Percentiles rank a stretch among this genome's conserved stretches.
Evolutionary conservation across 202 grass and related monocot species (phyloP).

Genomic region (Cymbopogon flexuosus): DNA sequence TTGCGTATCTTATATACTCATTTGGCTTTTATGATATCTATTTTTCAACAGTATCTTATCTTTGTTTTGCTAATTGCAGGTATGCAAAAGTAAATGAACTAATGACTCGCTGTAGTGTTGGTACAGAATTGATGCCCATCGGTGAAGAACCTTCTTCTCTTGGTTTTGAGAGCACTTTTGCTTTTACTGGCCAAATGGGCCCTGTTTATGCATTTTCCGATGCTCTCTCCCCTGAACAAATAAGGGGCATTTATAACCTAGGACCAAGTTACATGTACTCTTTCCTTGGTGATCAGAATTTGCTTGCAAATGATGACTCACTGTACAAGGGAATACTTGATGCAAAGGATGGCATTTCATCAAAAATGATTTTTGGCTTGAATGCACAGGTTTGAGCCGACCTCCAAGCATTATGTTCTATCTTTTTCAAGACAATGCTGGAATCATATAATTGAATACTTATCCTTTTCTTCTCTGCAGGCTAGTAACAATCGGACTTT

Average conservation of each 20-base stretch:
- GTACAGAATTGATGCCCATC: constrained; percentile 75
- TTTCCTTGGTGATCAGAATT: constrained; percentile 81
- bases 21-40: constrained; percentile 21
- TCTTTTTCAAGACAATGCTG: constrained; percentile 12
- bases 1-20: constrained; percentile 9
- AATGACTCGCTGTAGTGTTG: constrained; percentile 83
- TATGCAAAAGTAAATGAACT: constrained; percentile 89
- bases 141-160: constrained; percentile 70
- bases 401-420: constrained; percentile 13
- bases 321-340: constrained; percentile 67
- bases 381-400: constrained; percentile 67
- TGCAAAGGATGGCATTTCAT: constrained; percentile 81
- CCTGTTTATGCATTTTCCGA: constrained; percentile 89
- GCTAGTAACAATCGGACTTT: constrained; percentile 69
- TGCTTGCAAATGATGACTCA: constrained; percentile 65
- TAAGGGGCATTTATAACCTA: constrained; percentile 81
- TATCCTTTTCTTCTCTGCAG: constrained; percentile 49
- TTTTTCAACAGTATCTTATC: constrained; percentile 20
- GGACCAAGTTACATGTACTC: constrained; percentile 99
- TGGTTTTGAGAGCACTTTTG: constrained; percentile 64
- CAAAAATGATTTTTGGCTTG: constrained; percentile 94
- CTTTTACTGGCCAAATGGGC: constrained; percentile 90
- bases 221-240: constrained; percentile 84
- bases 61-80: constrained; percentile 47
- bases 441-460: constrained; percentile 28